These are phyloP conservation scores for Neurospora sp. DNA, from an alignment of 495 filamentous ascomycete genomes.

Conservation along the genomic window DNA sequence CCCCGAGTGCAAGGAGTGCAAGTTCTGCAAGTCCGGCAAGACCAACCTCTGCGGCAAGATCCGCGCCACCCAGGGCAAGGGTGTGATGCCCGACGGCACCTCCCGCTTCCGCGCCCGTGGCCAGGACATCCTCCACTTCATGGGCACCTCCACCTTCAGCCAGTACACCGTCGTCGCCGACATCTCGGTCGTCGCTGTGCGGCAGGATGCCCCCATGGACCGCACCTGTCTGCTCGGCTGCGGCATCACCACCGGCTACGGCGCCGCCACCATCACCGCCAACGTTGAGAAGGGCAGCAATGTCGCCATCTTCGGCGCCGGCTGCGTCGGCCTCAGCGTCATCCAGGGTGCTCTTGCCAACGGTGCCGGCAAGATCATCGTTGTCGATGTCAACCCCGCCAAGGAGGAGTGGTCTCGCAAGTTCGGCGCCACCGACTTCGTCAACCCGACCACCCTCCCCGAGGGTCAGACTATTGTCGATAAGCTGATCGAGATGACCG, in stretches of 20 bases:
- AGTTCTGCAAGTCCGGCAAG: conserved; percentile 99
- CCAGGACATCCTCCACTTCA: conserved; percentile 92
- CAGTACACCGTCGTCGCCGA: conserved; percentile 98
- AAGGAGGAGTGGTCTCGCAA: conserved; percentile 90
- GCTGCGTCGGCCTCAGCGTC: conserved; percentile 89
- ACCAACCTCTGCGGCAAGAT: conserved; percentile 99
- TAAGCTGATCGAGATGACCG: conserved; percentile 94
- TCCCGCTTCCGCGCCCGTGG: conserved; percentile 91
- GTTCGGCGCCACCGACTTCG: conserved; percentile 94
- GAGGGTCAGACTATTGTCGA: conserved; percentile 73
- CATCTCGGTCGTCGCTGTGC: conserved; percentile 94
- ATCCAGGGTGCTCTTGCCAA: conserved; percentile 91
- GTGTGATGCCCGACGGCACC: conserved; percentile 97
- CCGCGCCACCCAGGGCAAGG: conserved; percentile 87
- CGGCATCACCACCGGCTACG: conserved; percentile 97
- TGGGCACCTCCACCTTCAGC: conserved; percentile 97
- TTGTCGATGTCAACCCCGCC: conserved; percentile 82
- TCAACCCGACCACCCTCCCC: conserved; percentile 76
- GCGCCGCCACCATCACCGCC: conserved; percentile 86
- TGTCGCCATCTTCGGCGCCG: conserved; percentile 91
- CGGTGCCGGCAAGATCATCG: conserved; percentile 82
- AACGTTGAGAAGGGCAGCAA: conserved; percentile 80
- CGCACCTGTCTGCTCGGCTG: conserved; percentile 91
- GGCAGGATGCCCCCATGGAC: conserved; percentile 86
- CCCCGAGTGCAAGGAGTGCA: conserved; percentile 94